Evolutionary conservation across 2,329 filamentous ascomycete species (phyloP), one percentile per base, ranked within the genome.

Genomic region (Bisporella sp.): DNA sequence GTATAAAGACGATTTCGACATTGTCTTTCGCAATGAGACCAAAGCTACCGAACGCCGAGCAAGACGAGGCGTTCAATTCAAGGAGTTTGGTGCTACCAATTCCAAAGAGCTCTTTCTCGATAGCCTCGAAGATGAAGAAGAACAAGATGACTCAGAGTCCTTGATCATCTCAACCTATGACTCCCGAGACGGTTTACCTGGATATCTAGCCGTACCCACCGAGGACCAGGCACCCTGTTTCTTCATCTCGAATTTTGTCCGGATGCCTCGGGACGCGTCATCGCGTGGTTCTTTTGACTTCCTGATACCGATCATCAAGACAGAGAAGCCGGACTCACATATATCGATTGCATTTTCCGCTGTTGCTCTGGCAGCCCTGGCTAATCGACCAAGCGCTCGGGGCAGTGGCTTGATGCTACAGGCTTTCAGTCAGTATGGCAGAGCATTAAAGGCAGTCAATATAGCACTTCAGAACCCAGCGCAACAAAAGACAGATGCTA

Each of bases 1-100:
- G 43, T 85, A 85, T 66, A 81, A 81, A 63, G 81, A 86, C 61
- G 82, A 86, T 57, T 85, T 87, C 58, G 84, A 88, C 59, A 69
- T 87, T 29, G 78, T 88, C 49, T 86, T 87, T 59, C 80, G 84
- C 50, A 84, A 87, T 64, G 84, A 87, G 68, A 87, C 84, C 31
- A 78, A 79, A 57, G 81, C 82, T 1, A 84, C 83, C 33, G 81
- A 82, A 60, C 74, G 77, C 54, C 76, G 82, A 60, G 82, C 79
- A 12, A 74, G 76, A 50, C 81, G 76, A 60, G 73, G 76, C 35
- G 74, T 66, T 41, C 7, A n/a, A 13, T n/a, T 4, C 28, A 74
- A 70, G 62, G 81, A 78, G 57, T 67, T 68, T 2, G 56, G 68
- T 37, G 62, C 64, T 42, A 28, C 42, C 9, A 51, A 48, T 42